Evolutionary conservation across 2,329 filamentous ascomycete species (phyloP).

Genomic region (Alternaria ventricosa): DNA sequence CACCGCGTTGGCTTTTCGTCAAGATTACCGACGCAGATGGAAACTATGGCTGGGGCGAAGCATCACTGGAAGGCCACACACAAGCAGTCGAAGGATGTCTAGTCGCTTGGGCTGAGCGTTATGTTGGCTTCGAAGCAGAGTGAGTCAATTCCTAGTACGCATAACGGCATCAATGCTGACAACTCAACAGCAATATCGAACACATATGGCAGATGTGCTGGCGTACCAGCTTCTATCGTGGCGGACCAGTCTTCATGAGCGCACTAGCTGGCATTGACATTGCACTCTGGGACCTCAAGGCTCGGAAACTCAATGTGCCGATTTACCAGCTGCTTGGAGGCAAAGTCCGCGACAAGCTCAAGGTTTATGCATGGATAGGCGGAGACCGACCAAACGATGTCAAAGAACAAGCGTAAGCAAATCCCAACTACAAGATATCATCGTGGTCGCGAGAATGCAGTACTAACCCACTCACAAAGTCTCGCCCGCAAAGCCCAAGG

Average conservation of each 20-base stretch:
- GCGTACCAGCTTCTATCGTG: slow-evolving; percentile 74
- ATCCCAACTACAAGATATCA: no score
- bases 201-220: slow-evolving; percentile 80
- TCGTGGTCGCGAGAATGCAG: no score
- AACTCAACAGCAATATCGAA: slow-evolving; percentile 69
- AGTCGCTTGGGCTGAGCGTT: slow-evolving; percentile 68
- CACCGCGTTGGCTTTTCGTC: slow-evolving; percentile 78
- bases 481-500: slow-evolving; percentile 66
- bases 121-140: slow-evolving; percentile 74
- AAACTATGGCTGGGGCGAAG: slow-evolving; percentile 75
- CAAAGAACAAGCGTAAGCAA: slow-evolving; percentile 64
- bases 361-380: slow-evolving; percentile 81
- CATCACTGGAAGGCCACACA: slow-evolving; percentile 75
- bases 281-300: slow-evolving; percentile 80
- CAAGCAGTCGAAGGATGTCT: slow-evolving; percentile 77
- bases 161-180: not conserved
- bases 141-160: slow-evolving; percentile 42
- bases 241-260: slow-evolving; percentile 81
- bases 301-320: slow-evolving; percentile 67
- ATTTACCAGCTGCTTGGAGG: slow-evolving; percentile 78
- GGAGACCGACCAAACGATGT: slow-evolving; percentile 74
- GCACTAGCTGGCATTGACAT: slow-evolving; percentile 80
- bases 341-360: slow-evolving; percentile 72
- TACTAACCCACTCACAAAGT: slow-evolving; percentile 42
- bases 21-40: slow-evolving; percentile 74